Conservation (phyloP, 1,139 yeast species). For the Saccharomyces pastorianus region DNA sequence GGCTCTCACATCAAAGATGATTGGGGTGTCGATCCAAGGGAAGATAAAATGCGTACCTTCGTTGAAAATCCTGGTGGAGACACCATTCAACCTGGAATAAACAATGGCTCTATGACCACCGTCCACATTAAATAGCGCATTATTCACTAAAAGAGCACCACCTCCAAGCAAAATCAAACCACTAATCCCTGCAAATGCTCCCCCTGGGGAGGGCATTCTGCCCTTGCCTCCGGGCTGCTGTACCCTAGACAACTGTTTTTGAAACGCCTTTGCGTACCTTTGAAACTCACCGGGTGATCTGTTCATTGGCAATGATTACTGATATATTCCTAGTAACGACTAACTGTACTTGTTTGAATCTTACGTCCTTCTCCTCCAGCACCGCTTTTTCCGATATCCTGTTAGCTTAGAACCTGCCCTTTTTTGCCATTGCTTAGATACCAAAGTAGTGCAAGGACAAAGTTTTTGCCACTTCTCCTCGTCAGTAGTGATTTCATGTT, state of each 20-base stretch:
- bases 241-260: slow-evolving; percentile 26
- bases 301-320: slow-evolving; percentile 14
- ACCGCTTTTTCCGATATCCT: too few species aligned
- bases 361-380: too few species aligned
- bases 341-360: too few species aligned
- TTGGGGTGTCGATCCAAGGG: slow-evolving; percentile 94
- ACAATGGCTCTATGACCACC: slow-evolving; percentile 99
- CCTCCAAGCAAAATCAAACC: slow-evolving; percentile 71
- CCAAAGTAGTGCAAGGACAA: not conserved
- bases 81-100: slow-evolving; percentile 82
- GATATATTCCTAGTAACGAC: too few species aligned
- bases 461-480: not conserved
- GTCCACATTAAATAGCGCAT: slow-evolving; percentile 86
- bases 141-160: slow-evolving; percentile 56
- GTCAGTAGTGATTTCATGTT: not conserved
- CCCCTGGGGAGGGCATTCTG: slow-evolving; percentile 35
- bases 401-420: not conserved
- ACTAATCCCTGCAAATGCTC: slow-evolving; percentile 68
- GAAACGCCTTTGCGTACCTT: slow-evolving; percentile 27
- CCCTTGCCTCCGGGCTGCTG: slow-evolving; percentile 33
- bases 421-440: not conserved
- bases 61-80: slow-evolving; percentile 71
- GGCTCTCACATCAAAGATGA: slow-evolving; percentile 90
- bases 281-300: slow-evolving; percentile 29
- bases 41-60: slow-evolving; percentile 94